Base-by-base conservation (phyloP, 768 basidiomycete species). In the Termitomyces sp. region DNA sequence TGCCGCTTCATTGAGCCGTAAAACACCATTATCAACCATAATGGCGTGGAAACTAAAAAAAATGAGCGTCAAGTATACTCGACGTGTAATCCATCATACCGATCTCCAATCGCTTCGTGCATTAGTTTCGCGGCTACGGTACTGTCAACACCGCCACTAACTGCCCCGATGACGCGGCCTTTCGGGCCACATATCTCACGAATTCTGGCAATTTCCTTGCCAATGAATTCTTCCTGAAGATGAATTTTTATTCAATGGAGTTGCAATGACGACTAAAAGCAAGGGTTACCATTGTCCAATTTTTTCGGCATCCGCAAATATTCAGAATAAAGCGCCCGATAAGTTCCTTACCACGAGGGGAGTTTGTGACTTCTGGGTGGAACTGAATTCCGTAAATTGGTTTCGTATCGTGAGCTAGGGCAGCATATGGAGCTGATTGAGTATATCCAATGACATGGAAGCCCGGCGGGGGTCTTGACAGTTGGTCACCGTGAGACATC, bases 401-500 rank as follows among this genome's bases (percentile, higher is more conserved):
- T 66, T 92, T 94, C 6, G 84, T 75, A 66, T 94, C 76, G 74
- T 99, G 97, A 7, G 93, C 93, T 60, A 98, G 84, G 2, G 95
- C 95, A 11, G 95, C 95, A 68, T 79, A 98, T 0, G 96, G 96
- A 0, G 96, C 94, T 1, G 87, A 88, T 18, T 80, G 72, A 0
- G 97, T 99, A 48, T 81, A 80, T 7, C 94, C 96, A 63, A 98
- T 92, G 63, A 89, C 82, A 66, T 91, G 86, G 74, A 97, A 99
- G 65, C 88, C 77, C 0, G 85, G 73, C 16, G 96, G 97, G 2
- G 89, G 81, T 50, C 79, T 82, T 28, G 86, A 88, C 35, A 98
- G 81, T 62, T 96, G 93, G 72, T 98, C 97, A 11, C 95, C 94
- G 69, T 99, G 97, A 18, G 96, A 98, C 97, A 98, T 98, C 97